phyloP scores from a whole-genome alignment of 2,329 filamentous ascomycete genomes.

The Aspergillus transmontanensis region DNA sequence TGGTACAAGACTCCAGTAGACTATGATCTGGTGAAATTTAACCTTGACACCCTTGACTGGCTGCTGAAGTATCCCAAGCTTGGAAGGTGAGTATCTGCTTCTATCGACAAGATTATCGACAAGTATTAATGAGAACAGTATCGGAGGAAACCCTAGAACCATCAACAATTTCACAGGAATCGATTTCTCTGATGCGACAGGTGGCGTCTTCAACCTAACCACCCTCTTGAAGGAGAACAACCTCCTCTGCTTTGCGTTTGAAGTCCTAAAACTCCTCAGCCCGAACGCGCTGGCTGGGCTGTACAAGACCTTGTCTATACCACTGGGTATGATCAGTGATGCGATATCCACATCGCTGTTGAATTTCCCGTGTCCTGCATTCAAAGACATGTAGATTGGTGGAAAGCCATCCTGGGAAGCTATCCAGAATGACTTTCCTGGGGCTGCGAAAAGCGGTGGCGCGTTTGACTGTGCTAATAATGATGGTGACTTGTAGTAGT shows the following conservation, averaged over 20 bases:
- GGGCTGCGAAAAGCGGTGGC: constrained; percentile 28
- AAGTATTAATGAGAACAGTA: constrained; percentile 25
- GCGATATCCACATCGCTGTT: constrained; percentile 30
- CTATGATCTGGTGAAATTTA: constrained; percentile 51
- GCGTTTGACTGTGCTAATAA: constrained; percentile 7
- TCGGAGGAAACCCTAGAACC: constrained; percentile 57
- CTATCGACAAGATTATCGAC: background rate
- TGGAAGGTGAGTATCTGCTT: constrained; percentile 25
- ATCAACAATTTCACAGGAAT: constrained; percentile 56
- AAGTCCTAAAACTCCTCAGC: constrained; percentile 36
- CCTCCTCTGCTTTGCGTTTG: constrained; percentile 42
- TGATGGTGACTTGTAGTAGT: no score
- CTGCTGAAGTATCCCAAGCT: constrained; percentile 47
- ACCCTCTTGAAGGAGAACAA: constrained; percentile 45
- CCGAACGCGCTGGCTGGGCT: constrained; percentile 35
- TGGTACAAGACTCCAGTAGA: constrained; percentile 53
- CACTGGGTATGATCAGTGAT: constrained; percentile 33
- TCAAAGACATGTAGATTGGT: constrained; percentile 33
- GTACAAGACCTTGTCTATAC: constrained; percentile 31
- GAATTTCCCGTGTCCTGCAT: constrained; percentile 34
- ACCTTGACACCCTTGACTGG: constrained; percentile 43
- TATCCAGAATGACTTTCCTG: constrained; percentile 31
- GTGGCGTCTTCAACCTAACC: constrained; percentile 40
- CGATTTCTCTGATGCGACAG: constrained; percentile 46
- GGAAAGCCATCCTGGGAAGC: constrained; percentile 35